These are phyloP conservation scores for Lippia alba DNA, from an alignment of 305 asterid species.

Conservation along the genomic window DNA sequence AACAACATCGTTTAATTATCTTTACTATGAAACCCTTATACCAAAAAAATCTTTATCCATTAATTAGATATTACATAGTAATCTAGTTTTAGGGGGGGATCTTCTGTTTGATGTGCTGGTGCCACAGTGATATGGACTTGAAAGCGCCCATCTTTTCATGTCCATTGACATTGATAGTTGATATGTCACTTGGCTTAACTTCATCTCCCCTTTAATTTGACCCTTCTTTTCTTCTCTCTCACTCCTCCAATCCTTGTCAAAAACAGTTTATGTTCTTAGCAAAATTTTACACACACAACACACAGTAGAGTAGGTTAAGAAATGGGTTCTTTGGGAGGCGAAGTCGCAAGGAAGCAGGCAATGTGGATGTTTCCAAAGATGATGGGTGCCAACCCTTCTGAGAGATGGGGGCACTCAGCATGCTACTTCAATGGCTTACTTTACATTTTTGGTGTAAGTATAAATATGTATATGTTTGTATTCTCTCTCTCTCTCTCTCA, in stretches of 20 bases:
- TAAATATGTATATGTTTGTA: not conserved
- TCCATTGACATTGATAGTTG: conserved; percentile 93
- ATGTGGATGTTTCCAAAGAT: conserved; percentile 81
- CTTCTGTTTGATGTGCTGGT: conserved; percentile 48
- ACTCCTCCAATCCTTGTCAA: conserved; percentile 37
- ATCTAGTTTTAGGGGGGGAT: not conserved
- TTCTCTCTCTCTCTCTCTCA: conserved; percentile 9
- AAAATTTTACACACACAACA: conserved; percentile 1
- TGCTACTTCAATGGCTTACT: conserved; percentile 76
- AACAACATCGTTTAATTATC: too few species aligned
- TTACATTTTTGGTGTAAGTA: conserved; percentile 82
- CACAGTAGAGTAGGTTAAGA: not conserved
- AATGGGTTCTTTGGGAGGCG: conserved; percentile 76
- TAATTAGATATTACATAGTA: not conserved
- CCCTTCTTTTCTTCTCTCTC: conserved; percentile 32
- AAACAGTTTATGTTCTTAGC: conserved; percentile 28
- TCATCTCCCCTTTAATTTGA: conserved; percentile 54
- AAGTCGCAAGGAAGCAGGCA: conserved; percentile 58
- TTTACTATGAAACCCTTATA: too few species aligned
- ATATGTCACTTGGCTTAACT: conserved; percentile 74
- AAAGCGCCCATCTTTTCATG: conserved; percentile 99
- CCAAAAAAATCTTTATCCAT: not conserved
- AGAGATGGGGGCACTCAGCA: conserved; percentile 99
- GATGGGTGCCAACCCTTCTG: conserved; percentile 75
- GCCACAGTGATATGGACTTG: conserved; percentile 89